phyloP scores from a whole-genome alignment of 2,329 filamentous ascomycete species.

The Hypomyces rosellus region DNA sequence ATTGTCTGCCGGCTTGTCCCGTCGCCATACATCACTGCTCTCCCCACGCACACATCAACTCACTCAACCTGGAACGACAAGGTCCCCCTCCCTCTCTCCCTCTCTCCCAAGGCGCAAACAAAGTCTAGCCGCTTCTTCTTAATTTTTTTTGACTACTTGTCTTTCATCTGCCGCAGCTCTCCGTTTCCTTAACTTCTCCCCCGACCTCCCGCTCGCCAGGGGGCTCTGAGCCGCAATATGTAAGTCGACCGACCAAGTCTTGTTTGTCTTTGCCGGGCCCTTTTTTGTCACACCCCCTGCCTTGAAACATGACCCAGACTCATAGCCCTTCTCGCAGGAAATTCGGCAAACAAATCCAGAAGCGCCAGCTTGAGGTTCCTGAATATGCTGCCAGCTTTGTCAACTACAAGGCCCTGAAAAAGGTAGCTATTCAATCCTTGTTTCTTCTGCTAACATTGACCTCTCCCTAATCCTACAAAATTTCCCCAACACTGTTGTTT shows the following conservation, averaged over 20 bases:
- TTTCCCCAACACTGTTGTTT: too few species aligned
- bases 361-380: constrained; percentile 95
- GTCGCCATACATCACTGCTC: too few species aligned
- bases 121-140: constrained; percentile 1
- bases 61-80: background rate
- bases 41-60: background rate
- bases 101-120: background rate
- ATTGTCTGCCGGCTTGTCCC: too few species aligned
- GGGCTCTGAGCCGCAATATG: constrained; percentile 25
- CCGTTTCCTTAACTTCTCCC: constrained; percentile 5
- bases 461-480: too few species aligned
- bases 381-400: constrained; percentile 99
- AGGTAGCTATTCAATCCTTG: constrained; percentile 49
- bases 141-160: constrained; percentile 4
- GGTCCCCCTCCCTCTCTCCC: background rate
- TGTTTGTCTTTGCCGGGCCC: background rate
- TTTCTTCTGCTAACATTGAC: too few species aligned
- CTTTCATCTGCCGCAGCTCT: background rate
- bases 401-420: constrained; percentile 98
- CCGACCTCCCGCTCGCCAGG: constrained; percentile 7
- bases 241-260: constrained; percentile 21
- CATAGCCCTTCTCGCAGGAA: constrained; percentile 59
- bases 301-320: constrained; percentile 7
- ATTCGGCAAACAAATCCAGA: constrained; percentile 99
- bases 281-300: constrained; percentile 6